Evolutionary conservation across 352 stramenopile species (phyloP).

Genomic region (Globisporangium okanoganense): DNA sequence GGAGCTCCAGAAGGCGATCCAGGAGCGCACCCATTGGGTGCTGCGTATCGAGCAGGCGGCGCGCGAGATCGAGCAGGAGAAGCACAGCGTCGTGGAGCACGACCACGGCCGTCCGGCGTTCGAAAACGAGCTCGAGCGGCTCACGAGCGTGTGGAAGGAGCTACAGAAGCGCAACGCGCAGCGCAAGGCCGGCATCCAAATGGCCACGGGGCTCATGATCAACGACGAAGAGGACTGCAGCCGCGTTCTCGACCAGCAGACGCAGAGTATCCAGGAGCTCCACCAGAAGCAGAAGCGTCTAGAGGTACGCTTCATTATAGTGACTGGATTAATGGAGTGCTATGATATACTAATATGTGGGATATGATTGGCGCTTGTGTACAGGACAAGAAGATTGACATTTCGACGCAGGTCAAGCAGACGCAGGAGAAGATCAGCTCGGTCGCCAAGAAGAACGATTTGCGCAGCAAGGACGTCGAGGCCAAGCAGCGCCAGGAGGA

Average conservation of each 20-base stretch:
- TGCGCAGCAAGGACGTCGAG: constrained; percentile 62
- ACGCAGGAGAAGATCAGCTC: constrained; percentile 49
- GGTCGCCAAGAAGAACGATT: constrained; percentile 63
- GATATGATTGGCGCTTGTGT: neutral
- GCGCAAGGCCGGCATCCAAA: constrained; percentile 65
- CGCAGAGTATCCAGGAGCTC: constrained; percentile 66
- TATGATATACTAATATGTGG: neutral
- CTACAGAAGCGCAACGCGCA: constrained; percentile 70
- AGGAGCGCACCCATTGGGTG: constrained; percentile 38
- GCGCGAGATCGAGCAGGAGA: constrained; percentile 45
- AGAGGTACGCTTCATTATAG: constrained; percentile 23
- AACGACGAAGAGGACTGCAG: constrained; percentile 80
- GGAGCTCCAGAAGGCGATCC: constrained; percentile 39
- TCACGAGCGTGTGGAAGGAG: constrained; percentile 62
- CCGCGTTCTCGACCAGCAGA: constrained; percentile 69
- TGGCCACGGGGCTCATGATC: constrained; percentile 64
- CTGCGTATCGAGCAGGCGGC: constrained; percentile 36
- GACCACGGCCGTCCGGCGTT: constrained; percentile 31
- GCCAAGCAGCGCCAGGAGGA: constrained; percentile 75
- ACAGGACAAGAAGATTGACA: constrained; percentile 71
- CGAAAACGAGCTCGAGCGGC: constrained; percentile 43
- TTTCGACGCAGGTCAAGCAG: constrained; percentile 61
- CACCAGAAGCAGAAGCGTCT: constrained; percentile 61
- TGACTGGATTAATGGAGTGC: neutral
- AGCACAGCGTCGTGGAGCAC: constrained; percentile 41